A percentile compares a stretch with the other conserved stretches of the same genome.
These are phyloP conservation scores for Flaveria robusta DNA, from an alignment of 129 eudicot species.

Conservation along the genomic window DNA sequence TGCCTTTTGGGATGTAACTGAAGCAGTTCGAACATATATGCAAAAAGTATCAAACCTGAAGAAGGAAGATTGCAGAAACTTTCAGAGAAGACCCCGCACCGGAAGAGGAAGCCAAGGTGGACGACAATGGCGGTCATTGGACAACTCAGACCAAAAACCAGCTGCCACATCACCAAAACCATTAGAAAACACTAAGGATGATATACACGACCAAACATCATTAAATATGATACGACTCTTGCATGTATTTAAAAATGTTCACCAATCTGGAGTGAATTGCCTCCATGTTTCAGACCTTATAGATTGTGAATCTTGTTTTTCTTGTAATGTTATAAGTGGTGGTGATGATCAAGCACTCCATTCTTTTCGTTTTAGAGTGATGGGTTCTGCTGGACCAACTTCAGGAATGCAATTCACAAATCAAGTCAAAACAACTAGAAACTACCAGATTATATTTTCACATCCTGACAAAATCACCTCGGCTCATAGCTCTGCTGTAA, in stretches of 20 bases:
- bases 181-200: constrained; percentile 9
- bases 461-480: constrained; percentile 50
- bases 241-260: constrained; percentile 61
- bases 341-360: constrained; percentile 96
- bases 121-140: constrained; percentile 74
- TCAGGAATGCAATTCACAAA: constrained; percentile 12
- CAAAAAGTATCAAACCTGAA: constrained; percentile 54
- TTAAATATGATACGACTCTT: constrained; percentile 26
- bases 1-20: constrained; percentile 86
- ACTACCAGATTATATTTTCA: constrained; percentile 46
- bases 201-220: constrained; percentile 15
- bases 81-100: constrained; percentile 87
- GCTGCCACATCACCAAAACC: constrained; percentile 21
- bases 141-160: constrained; percentile 36
- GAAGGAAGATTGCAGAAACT: constrained; percentile 46
- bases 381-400: constrained; percentile 24
- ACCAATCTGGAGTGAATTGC: constrained; percentile 95
- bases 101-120: constrained; percentile 99
- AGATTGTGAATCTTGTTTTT: constrained; percentile 34
- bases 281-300: constrained; percentile 62
- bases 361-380: constrained; percentile 50
- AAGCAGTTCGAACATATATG: constrained; percentile 58
- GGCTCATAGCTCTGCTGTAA: constrained; percentile 92
- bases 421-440: constrained; percentile 19
- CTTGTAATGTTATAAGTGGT: constrained; percentile 66